phyloP scores from a whole-genome alignment of 2,329 filamentous ascomycete species.

The Ceratocystis ficicola region DNA sequence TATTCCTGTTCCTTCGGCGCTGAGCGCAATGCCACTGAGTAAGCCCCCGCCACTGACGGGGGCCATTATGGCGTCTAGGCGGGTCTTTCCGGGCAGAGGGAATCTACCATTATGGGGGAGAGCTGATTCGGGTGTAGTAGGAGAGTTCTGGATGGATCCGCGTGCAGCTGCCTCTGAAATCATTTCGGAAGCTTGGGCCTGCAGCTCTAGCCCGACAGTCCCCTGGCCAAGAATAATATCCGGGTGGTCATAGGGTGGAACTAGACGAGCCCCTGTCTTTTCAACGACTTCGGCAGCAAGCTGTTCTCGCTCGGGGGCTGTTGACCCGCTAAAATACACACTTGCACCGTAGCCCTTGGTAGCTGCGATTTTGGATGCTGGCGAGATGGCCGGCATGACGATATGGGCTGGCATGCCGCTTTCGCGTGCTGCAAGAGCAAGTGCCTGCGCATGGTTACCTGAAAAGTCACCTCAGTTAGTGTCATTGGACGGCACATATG shows the following conservation, averaged over 20 bases:
- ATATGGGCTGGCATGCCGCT: conserved; percentile 69
- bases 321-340: conserved; percentile 72
- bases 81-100: conserved; percentile 24
- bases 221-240: conserved; percentile 89
- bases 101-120: conserved; percentile 16
- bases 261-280: conserved; percentile 61
- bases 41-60: conserved; percentile 84
- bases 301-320: conserved; percentile 67
- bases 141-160: conserved; percentile 9
- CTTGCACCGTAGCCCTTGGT: conserved; percentile 65
- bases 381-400: conserved; percentile 80
- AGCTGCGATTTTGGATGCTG: conserved; percentile 74
- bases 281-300: conserved; percentile 56
- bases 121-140: background rate
- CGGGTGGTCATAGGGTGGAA: conserved; percentile 87
- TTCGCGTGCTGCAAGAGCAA: conserved; percentile 68
- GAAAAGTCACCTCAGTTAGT: background rate
- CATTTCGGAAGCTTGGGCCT: conserved; percentile 54
- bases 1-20: conserved; percentile 57
- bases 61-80: conserved; percentile 61
- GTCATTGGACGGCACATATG: background rate
- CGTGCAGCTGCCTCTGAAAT: conserved; percentile 30
- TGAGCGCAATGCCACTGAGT: conserved; percentile 70
- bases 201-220: conserved; percentile 73
- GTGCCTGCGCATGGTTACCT: conserved; percentile 93